Base-by-base conservation (phyloP, 2,329 filamentous ascomycete genomes). In the Epichloe uncinata region DNA sequence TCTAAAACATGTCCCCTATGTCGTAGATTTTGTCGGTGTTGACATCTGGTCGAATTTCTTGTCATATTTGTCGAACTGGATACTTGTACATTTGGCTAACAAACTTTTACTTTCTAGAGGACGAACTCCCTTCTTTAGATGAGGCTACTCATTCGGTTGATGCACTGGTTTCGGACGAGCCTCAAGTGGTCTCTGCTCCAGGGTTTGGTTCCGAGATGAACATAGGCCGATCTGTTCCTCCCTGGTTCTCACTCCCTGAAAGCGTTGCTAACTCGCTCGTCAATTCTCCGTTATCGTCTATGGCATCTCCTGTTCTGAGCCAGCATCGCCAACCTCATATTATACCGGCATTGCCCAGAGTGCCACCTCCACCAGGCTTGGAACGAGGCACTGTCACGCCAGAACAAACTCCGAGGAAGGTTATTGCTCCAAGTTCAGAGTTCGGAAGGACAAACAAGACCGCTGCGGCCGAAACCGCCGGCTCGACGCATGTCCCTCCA, bases 111-210 rank as follows among this genome's bases (percentile, higher is more conserved):
- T n/a, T 43, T 61, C 57, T 68, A 85, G 82, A 84, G 66, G 80
- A 84, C 60, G 75, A 79, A 46, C 64, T 79, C n/a, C 69, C 72
- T 51, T 76, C 74, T 9, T 69, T 82, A 43, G 79, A 82, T 53
- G 80, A 82, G 55, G 81, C 75, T 12, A 74, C 72, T 3, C 71
- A 72, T 42, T 81, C 77, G n/a, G 78, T 87, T 40, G 82, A 86
- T 61, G 81, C 81, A 3, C 67, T 87, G 4, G 82, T 87, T 12
- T 78, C 81, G 20, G 83, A 87, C 59, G 68, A 77, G n/a, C 52
- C 57, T 9, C 57, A 55, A 30, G 54, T 53, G 16, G 45, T 52
- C 9, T 51, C 53, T 48, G 47, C 37, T 54, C 52, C 30, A 8
- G 34, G 26, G 4, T 26, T 26, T n/a, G 42, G 18, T 22, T 40